phyloP scores from a whole-genome alignment of 352 stramenopile species.

The Aphanomyces astaci region DNA sequence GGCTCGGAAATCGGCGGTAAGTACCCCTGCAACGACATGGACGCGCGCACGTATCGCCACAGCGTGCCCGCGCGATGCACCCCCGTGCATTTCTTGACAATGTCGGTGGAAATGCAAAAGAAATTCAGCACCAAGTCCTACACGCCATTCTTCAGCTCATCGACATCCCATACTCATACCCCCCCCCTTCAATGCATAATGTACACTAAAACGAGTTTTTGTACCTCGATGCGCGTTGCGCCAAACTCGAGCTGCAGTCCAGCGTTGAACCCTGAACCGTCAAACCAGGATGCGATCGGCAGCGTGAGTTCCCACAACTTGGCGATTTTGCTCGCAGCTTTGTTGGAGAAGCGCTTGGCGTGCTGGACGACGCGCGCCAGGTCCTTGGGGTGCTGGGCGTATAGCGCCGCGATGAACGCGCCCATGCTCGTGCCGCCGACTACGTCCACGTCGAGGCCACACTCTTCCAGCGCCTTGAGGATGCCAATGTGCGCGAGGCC shows the following conservation, averaged over 20 bases:
- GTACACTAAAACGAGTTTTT: too few relatives aligned
- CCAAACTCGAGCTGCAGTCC: slow-evolving; percentile 66
- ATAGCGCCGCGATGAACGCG: slow-evolving; percentile 77
- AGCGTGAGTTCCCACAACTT: slow-evolving; percentile 82
- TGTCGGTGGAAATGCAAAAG: slow-evolving; percentile 89
- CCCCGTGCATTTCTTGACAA: slow-evolving; percentile 82
- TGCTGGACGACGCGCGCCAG: slow-evolving; percentile 50
- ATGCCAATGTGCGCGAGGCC: slow-evolving; percentile 93
- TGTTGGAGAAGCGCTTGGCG: slow-evolving; percentile 42
- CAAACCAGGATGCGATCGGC: slow-evolving; percentile 85
- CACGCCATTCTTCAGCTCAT: too few relatives aligned
- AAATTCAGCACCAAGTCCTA: slow-evolving; percentile 89
- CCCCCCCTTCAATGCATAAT: too few relatives aligned
- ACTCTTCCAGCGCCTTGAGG: slow-evolving; percentile 87
- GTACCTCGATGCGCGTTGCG: slow-evolving; percentile 60
- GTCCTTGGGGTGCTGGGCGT: slow-evolving; percentile 67
- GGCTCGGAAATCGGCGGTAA: slow-evolving; percentile 81
- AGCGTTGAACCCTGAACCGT: slow-evolving; percentile 73
- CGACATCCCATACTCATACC: not conserved
- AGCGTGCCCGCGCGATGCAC: slow-evolving; percentile 77
- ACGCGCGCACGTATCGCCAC: slow-evolving; percentile 88
- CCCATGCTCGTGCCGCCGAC: slow-evolving; percentile 89
- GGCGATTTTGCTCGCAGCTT: slow-evolving; percentile 61
- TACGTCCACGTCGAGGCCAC: slow-evolving; percentile 88
- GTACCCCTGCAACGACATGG: slow-evolving; percentile 89